A percentile compares a stretch with the other conserved stretches of the same genome.
Conservation (phyloP, 2,329 filamentous ascomycete genomes). For the Dactylonectria macrodidyma region DNA sequence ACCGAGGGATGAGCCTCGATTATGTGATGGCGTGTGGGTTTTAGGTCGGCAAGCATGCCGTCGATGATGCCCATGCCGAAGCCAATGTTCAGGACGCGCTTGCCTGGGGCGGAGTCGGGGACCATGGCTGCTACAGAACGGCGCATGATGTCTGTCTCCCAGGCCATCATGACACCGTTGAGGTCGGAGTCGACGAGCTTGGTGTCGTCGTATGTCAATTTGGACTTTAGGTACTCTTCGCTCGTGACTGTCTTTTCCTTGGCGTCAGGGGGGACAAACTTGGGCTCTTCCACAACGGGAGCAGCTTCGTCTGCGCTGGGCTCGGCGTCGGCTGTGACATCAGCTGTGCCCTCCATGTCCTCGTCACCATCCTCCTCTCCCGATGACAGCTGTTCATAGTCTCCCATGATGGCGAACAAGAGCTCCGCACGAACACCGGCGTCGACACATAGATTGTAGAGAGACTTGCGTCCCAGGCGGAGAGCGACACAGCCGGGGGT, state of each 20-base stretch:
- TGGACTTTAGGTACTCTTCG: constrained; percentile 77
- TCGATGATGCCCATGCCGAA: constrained; percentile 95
- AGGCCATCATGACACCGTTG: constrained; percentile 95
- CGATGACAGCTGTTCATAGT: constrained; percentile 81
- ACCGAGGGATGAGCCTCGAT: constrained; percentile 89
- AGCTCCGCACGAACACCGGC: constrained; percentile 93
- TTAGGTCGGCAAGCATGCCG: constrained; percentile 78
- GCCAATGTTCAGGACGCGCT: constrained; percentile 86
- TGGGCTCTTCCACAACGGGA: constrained; percentile 49
- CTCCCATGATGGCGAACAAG: constrained; percentile 84
- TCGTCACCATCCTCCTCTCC: constrained; percentile 66
- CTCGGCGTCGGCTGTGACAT: constrained; percentile 56
- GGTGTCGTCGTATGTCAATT: constrained; percentile 74
- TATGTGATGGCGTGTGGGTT: constrained; percentile 83
- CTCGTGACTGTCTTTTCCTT: constrained; percentile 69
- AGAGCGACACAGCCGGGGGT: constrained; percentile 91
- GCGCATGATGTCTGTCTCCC: constrained; percentile 91
- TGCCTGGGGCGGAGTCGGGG: constrained; percentile 62
- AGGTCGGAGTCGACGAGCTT: constrained; percentile 81
- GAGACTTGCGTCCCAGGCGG: constrained; percentile 74
- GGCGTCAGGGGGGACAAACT: constrained; percentile 54
- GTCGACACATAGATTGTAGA: constrained; percentile 89
- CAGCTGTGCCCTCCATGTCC: constrained; percentile 62
- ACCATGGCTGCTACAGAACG: constrained; percentile 79
- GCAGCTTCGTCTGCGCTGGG: constrained; percentile 48